Conservation (phyloP, 176 grass and related monocot genomes). For the Dactylis glomerata region DNA sequence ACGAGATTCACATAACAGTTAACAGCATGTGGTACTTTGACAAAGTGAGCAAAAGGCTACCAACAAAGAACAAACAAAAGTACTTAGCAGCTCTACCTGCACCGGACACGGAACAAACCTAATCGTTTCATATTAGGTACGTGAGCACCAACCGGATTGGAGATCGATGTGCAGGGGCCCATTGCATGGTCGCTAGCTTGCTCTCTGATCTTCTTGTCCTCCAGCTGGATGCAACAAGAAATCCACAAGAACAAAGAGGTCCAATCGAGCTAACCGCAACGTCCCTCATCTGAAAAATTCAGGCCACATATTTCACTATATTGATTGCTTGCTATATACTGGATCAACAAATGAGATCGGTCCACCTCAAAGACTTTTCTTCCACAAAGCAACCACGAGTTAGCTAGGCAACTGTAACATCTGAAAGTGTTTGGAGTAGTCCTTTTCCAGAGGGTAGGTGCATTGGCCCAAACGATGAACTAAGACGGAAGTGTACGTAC, state of each 20-base stretch:
- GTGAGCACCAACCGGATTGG: slow-evolving; percentile 28
- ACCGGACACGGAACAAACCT: slow-evolving; percentile 15
- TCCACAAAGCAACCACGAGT: not conserved
- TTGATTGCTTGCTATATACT: not conserved
- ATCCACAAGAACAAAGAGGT: not conserved
- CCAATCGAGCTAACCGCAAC: not conserved
- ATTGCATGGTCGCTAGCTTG: slow-evolving; percentile 2
- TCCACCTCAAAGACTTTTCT: not conserved
- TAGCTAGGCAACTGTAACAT: not conserved
- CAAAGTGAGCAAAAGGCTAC: not conserved
- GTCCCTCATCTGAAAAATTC: not conserved
- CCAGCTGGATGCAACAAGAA: not conserved
- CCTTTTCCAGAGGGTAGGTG: slow-evolving; percentile 21
- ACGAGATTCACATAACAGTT: not conserved
- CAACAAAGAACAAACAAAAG: slow-evolving; percentile 37
- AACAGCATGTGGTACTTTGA: slow-evolving; percentile 9
- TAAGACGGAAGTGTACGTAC: not conserved
- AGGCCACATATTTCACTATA: not conserved
- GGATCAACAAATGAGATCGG: not conserved
- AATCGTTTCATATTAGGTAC: slow-evolving; percentile 31
- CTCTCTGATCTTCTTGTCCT: not conserved
- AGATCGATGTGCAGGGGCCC: not conserved
- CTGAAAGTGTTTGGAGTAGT: not conserved
- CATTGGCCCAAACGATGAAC: not conserved
- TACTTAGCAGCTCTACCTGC: slow-evolving; percentile 10